phyloP scores from a whole-genome alignment of 2,329 filamentous ascomycete genomes.

The Raffaelea ambrosiae region DNA sequence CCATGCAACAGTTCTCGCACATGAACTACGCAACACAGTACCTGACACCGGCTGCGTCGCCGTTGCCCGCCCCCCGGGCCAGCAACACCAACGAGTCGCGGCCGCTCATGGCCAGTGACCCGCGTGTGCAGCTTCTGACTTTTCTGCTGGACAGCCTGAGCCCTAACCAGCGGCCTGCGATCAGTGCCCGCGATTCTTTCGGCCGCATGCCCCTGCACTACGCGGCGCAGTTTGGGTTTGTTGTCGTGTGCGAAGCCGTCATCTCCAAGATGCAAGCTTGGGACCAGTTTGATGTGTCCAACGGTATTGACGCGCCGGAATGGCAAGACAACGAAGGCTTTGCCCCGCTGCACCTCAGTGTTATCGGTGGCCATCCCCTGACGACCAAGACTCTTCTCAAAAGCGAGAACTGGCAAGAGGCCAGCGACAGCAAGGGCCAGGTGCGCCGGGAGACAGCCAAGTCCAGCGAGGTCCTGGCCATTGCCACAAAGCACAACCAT shows the following conservation, averaged over 20 bases:
- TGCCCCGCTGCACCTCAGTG: slow-evolving; percentile 83
- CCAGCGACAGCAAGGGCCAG: slow-evolving; percentile 49
- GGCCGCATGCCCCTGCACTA: slow-evolving; percentile 86
- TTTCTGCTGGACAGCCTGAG: slow-evolving; percentile 60
- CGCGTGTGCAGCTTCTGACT: slow-evolving; percentile 60
- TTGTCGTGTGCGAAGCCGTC: slow-evolving; percentile 79
- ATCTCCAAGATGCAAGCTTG: slow-evolving; percentile 85
- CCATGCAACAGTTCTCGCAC: slow-evolving; percentile 36
- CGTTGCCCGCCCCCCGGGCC: slow-evolving; percentile 51
- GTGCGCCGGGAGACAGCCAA: slow-evolving; percentile 65
- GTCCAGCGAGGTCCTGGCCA: slow-evolving; percentile 77
- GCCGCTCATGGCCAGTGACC: slow-evolving; percentile 59
- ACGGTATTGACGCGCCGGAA: slow-evolving; percentile 75
- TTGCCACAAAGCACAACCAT: slow-evolving; percentile 85
- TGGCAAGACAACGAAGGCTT: slow-evolving; percentile 94
- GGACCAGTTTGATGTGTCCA: slow-evolving; percentile 74
- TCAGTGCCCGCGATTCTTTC: slow-evolving; percentile 65
- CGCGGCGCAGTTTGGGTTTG: slow-evolving; percentile 88
- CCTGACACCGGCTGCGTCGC: slow-evolving; percentile 69
- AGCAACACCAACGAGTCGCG: slow-evolving; percentile 60
- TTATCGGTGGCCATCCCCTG: slow-evolving; percentile 80
- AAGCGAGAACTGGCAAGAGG: slow-evolving; percentile 68
- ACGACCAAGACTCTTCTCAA: slow-evolving; percentile 76
- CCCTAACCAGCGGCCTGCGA: slow-evolving; percentile 55
- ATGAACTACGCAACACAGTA: slow-evolving; percentile 56